These are phyloP conservation scores for Canavalia gladiata DNA, from an alignment of 306 rosid genomes.

Conservation along the genomic window DNA sequence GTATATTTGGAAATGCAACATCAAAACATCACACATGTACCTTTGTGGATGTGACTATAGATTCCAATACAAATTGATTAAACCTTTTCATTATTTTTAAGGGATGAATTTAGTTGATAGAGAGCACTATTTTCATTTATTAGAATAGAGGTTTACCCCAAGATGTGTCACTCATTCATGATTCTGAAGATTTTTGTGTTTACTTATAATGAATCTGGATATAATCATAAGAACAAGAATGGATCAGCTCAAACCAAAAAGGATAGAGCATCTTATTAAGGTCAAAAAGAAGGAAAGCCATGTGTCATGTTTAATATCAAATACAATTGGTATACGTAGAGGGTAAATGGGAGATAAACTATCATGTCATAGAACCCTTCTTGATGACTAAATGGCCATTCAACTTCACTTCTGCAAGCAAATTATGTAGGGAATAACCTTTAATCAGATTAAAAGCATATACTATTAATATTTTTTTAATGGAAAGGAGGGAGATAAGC, in stretches of 20 bases:
- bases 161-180: neutral
- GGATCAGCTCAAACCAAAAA: constrained; percentile 15
- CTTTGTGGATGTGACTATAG: neutral
- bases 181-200: neutral
- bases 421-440: constrained; percentile 36
- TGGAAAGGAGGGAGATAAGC: neutral
- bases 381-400: constrained; percentile 51
- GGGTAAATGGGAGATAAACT: neutral
- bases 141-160: neutral
- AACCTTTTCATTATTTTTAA: neutral
- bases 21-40: neutral
- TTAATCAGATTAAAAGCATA: constrained; percentile 32
- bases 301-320: constrained; percentile 25
- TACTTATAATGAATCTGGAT: neutral
- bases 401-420: constrained; percentile 44
- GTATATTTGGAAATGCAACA: neutral
- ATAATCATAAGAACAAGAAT: constrained; percentile 19
- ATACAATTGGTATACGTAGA: constrained; percentile 24
- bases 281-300: constrained; percentile 50
- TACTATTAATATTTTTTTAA: constrained; percentile 12
- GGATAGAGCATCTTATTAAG: constrained; percentile 48
- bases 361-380: constrained; percentile 50
- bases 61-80: neutral
- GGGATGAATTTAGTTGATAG: neutral
- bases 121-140: neutral